Conservation (phyloP, 352 stramenopile species). For the Pythium sukuiense region DNA sequence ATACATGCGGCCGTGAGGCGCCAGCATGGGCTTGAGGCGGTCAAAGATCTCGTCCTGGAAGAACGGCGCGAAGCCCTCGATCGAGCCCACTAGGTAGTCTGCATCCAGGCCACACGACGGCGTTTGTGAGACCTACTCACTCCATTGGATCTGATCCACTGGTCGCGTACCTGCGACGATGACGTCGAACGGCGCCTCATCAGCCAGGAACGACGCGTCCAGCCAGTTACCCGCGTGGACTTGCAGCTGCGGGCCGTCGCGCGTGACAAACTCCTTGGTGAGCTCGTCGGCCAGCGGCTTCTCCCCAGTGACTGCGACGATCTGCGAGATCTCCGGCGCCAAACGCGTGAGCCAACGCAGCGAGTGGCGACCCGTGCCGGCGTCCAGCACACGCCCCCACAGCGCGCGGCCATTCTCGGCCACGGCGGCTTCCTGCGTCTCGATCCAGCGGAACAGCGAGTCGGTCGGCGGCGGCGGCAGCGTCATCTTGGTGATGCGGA, state of each 20-base stretch:
- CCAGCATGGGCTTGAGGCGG: constrained; percentile 51
- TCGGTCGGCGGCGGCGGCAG: constrained; percentile 28
- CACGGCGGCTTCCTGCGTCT: constrained; percentile 32
- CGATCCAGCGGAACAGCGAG: constrained; percentile 53
- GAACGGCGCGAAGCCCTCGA: constrained; percentile 86
- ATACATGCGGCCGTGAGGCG: constrained; percentile 67
- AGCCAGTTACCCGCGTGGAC: constrained; percentile 60
- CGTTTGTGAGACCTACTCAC: background rate
- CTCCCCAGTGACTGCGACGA: constrained; percentile 59
- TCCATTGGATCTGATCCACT: background rate
- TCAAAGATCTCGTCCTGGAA: constrained; percentile 83
- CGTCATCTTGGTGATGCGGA: constrained; percentile 12
- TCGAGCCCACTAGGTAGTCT: constrained; percentile 87
- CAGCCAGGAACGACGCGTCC: constrained; percentile 36
- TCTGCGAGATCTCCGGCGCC: constrained; percentile 32
- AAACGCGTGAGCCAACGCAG: constrained; percentile 79
- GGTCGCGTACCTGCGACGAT: constrained; percentile 36
- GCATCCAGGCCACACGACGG: background rate
- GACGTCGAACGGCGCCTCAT: constrained; percentile 48
- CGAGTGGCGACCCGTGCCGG: constrained; percentile 77
- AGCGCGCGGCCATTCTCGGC: constrained; percentile 12
- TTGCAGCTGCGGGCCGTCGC: constrained; percentile 19
- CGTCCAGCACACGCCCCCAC: constrained; percentile 67
- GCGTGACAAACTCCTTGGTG: constrained; percentile 24
- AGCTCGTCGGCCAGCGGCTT: constrained; percentile 37